Base-by-base conservation (phyloP, 2,329 filamentous ascomycete species). In the Penicillium corylophilum region DNA sequence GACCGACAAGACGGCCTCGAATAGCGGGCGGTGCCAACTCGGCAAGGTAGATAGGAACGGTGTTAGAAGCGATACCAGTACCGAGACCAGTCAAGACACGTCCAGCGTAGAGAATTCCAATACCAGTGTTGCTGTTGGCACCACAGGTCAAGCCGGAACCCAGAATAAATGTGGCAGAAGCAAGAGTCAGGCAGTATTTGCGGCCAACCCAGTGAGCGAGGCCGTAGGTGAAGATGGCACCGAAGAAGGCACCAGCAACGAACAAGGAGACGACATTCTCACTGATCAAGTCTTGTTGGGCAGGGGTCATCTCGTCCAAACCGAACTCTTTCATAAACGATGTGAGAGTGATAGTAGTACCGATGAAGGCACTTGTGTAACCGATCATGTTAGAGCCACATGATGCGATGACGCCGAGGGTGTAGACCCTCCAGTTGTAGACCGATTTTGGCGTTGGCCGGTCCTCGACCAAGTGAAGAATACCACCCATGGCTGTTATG, bases 191-290 rank as follows among this genome's bases (percentile, higher is more conserved):
- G 24, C 81, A 84, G 69, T 76, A 80, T 63, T 82, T 82, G 33
- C 87, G 81, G 31, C 87, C 87, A 46, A 85, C 69, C 65, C 79
- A 87, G 74, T 85, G 83, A 20, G 80, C 82, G 15, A 83, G 79
- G 20, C 72, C 76, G 57, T 87, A 90, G 55, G 84, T 85, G 50
- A 79, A 77, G 16, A 89, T 67, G 23, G 84, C 82, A 49, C 88
- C 88, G 63, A 91, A 90, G 74, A 92, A 90, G 54, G 87, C 87
- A 54, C 88, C 88, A n/a, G 88, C 88, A 69, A 91, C 88, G 74
- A 89, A 90, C 33, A 88, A 80, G 10, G 85, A 89, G 47, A 90
- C 87, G 54, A 90, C 89, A 68, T 90, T 91, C 59, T 84, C 76
- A 65, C 84, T 85, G 45, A 87, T 76, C 13, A 88, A 70, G 24